Base-by-base conservation (phyloP, 169 alveolate species). In the Cryptosporidium ryanae region DNA sequence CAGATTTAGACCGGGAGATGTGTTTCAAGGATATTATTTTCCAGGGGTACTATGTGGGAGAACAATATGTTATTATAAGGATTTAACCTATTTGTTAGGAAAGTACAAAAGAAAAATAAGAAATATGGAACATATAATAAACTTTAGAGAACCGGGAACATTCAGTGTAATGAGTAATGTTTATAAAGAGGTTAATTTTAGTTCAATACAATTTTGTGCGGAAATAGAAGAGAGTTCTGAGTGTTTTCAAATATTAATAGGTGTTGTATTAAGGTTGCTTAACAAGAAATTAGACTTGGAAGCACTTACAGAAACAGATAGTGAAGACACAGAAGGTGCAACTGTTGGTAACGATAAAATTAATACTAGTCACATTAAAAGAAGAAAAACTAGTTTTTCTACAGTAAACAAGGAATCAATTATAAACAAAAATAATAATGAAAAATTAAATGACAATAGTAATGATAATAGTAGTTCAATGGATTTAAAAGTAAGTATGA, bases 41-140 rank as follows among this genome's bases (percentile, higher is more conserved):
- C 87, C 87, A 17, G 87, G 87, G 43, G 87, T 76, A 5, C 71
- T 54, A 59, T 76, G 87, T 34, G 87, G 87, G 15, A 76, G 87
- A 59, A 48, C 71, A 13, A n/a, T 76, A 34, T 59, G 76, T 46
- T 76, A 59, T 31, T 59, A 76, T 23, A 57, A 65, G 31, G 87
- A 76, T 59, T 50, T 76, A n/a, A 46, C 38, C 21, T 32, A 25
- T 8, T 38, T 76, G 18, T 65, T 76, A 5, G 27, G 21, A 25
- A 44, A 21, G 3, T 76, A 76, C 38, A 38, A 46, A 64, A 61
- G 15, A 2, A 61, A 44, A 65, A 50, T 76, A 13, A 4, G 18
- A 18, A 43, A 29, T 10, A 32, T 44, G 52, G 54, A 25, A 2
- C 38, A 38, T 7, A 25, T 6, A 21, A 32, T 59, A 15, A 27